These are phyloP conservation scores for Globisporangium apiculatum DNA, from an alignment of 352 stramenopile genomes.

Conservation along the genomic window DNA sequence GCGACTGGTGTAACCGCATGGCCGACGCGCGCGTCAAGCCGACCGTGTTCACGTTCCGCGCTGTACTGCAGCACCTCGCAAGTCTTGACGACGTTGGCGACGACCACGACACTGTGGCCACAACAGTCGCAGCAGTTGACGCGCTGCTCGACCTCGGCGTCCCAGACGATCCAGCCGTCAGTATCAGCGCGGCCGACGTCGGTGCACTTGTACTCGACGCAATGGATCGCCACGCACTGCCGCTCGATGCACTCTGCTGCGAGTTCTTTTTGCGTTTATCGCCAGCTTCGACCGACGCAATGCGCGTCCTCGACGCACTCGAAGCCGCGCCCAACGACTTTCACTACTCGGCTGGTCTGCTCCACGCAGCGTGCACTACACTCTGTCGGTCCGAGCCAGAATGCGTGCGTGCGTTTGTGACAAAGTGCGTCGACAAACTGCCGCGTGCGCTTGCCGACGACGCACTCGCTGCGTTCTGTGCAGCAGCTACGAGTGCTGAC, in stretches of 20 bases:
- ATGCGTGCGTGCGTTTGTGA: conserved; percentile 38
- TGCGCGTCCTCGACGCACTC: conserved; percentile 27
- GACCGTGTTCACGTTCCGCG: conserved; percentile 48
- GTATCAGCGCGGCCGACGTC: conserved; percentile 14
- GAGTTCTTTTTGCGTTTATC: conserved; percentile 38
- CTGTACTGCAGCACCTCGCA: conserved; percentile 39
- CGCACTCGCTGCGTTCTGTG: conserved; percentile 51
- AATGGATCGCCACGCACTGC: conserved; percentile 23
- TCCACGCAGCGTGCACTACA: conserved; percentile 46
- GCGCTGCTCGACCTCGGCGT: conserved; percentile 23
- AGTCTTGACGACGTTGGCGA: neutral
- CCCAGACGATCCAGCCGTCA: neutral
- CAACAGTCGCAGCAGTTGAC: conserved; percentile 5
- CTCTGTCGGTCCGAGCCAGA: conserved; percentile 20
- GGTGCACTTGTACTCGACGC: conserved; percentile 23
- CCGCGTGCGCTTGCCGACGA: conserved; percentile 32
- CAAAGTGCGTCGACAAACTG: conserved; percentile 30
- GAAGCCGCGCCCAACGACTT: conserved; percentile 20
- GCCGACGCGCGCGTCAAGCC: conserved; percentile 25
- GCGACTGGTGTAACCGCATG: conserved; percentile 45
- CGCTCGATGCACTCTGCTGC: conserved; percentile 33
- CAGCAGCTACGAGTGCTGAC: conserved; percentile 20
- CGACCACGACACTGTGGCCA: no score
- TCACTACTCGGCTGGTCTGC: conserved; percentile 33
- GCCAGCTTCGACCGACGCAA: conserved; percentile 23